phyloP scores from a whole-genome alignment of 139 green algal genomes.

The Chlorella sp. region DNA sequence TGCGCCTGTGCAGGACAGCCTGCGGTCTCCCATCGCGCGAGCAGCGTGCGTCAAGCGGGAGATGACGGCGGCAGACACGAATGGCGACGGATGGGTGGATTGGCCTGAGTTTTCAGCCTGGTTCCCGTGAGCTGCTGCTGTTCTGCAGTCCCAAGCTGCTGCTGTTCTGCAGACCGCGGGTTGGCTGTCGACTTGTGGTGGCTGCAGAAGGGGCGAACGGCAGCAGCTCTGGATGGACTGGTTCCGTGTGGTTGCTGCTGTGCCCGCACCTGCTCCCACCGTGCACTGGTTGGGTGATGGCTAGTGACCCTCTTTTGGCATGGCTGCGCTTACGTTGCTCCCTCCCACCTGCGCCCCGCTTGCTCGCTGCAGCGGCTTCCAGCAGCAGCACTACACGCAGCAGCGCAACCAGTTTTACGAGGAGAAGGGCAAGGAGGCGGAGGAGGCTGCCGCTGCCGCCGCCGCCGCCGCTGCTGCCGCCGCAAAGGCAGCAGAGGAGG shows the following conservation, averaged over 20 bases:
- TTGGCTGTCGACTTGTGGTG: too few relatives aligned
- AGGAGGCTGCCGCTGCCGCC: neutral
- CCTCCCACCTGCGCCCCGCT: neutral
- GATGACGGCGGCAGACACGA: neutral
- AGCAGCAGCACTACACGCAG: slow-evolving; percentile 36
- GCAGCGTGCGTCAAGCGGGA: slow-evolving; percentile 23
- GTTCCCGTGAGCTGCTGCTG: slow-evolving; percentile 10
- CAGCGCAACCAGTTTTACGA: slow-evolving; percentile 30
- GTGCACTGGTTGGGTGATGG: too few relatives aligned
- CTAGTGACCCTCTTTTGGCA: too few relatives aligned
- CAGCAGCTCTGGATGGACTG: too few relatives aligned
- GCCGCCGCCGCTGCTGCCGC: neutral
- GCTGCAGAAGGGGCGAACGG: too few relatives aligned
- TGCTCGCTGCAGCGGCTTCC: slow-evolving; percentile 19
- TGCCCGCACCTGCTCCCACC: too few relatives aligned
- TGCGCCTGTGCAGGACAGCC: slow-evolving; percentile 27
- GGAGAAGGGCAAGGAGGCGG: slow-evolving; percentile 24
- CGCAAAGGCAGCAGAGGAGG: slow-evolving; percentile 6
- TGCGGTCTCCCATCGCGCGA: slow-evolving; percentile 20
- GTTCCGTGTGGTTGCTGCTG: too few relatives aligned
- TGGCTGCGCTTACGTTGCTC: neutral
- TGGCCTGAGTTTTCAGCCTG: slow-evolving; percentile 30
- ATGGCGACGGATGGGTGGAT: slow-evolving; percentile 27
- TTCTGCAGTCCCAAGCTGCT: too few relatives aligned
- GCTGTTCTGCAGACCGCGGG: too few relatives aligned